phyloP scores from a whole-genome alignment of 2,329 filamentous ascomycete species.

The Alternaria solani region DNA sequence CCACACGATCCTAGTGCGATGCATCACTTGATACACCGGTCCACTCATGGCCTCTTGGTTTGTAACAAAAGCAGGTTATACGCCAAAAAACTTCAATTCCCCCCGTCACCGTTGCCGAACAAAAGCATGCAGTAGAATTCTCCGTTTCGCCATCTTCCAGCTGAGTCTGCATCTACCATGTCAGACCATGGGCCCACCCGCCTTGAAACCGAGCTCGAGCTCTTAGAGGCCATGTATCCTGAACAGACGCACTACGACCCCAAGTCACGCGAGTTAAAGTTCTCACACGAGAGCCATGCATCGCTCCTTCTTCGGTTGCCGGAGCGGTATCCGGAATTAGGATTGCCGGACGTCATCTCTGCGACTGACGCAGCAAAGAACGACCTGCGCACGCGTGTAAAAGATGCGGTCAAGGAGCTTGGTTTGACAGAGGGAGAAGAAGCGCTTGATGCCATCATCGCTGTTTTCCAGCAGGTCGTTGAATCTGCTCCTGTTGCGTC shows the following conservation, averaged over 20 bases:
- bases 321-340: conserved; percentile 48
- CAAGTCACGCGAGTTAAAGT: conserved; percentile 51
- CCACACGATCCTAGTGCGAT: neutral
- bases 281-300: conserved; percentile 33
- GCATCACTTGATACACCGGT: conserved; percentile 5
- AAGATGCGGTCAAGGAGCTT: conserved; percentile 36
- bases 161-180: conserved; percentile 13
- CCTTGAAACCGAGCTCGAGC: conserved; percentile 50
- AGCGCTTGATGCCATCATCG: conserved; percentile 54
- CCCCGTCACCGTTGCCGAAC: neutral
- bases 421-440: conserved; percentile 51
- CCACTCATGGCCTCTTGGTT: conserved; percentile 2
- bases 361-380: conserved; percentile 46
- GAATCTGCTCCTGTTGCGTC: conserved; percentile 4
- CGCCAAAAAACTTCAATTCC: neutral
- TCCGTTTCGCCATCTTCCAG: neutral
- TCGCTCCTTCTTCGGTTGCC: conserved; percentile 51
- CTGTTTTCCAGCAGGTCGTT: conserved; percentile 44
- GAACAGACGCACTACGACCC: conserved; percentile 47
- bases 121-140: neutral
- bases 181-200: conserved; percentile 24
- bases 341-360: conserved; percentile 50
- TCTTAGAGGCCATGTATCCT: conserved; percentile 57
- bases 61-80: conserved; percentile 4
- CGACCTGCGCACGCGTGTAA: conserved; percentile 49